These are phyloP conservation scores for Grosmannia clavigera DNA, from an alignment of 2,329 filamentous ascomycete species.

Conservation along the genomic window DNA sequence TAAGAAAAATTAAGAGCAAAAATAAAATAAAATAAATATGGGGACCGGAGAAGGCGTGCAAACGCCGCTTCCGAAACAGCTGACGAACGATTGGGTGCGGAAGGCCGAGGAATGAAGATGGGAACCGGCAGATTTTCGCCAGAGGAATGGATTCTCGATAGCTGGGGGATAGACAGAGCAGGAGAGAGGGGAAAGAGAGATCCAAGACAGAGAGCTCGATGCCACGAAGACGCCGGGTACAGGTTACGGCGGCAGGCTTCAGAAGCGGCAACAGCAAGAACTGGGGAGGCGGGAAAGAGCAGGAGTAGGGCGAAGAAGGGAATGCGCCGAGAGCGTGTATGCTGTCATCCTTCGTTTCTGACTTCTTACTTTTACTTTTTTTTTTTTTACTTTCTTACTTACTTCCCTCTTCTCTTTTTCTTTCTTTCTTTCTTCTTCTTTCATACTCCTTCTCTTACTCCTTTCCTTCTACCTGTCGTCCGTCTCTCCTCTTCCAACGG, in stretches of 20 bases:
- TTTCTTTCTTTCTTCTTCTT: background rate
- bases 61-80: background rate
- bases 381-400: background rate
- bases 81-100: background rate
- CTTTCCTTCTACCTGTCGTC: background rate
- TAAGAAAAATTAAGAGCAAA: background rate
- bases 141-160: background rate
- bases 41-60: background rate
- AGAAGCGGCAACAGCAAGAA: background rate
- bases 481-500: background rate
- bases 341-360: background rate
- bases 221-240: background rate
- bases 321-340: background rate
- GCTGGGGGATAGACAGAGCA: background rate
- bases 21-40: background rate
- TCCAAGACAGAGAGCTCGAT: background rate
- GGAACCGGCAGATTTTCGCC: background rate
- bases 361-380: background rate
- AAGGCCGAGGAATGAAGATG: background rate
- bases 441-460: background rate
- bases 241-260: too few species aligned
- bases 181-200: background rate
- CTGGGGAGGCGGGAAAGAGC: background rate
- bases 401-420: background rate
- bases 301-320: background rate